Evolutionary conservation across 108 stramenopile species (phyloP).

Genomic region (Fistulifera solaris): DNA sequence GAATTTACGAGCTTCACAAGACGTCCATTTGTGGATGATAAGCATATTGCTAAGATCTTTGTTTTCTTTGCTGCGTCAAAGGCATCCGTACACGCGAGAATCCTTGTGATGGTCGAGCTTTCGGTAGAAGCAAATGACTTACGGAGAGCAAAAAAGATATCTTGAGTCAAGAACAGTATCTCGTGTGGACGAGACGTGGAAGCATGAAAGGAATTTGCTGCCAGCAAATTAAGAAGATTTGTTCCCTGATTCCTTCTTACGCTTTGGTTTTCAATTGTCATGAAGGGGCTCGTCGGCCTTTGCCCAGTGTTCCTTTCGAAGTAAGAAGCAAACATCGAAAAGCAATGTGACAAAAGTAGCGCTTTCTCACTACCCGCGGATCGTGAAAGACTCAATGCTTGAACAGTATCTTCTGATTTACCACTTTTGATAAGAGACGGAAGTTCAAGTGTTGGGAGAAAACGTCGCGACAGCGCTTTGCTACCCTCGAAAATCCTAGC

Average conservation of each 20-base stretch:
- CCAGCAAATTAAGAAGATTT: conserved; percentile 30
- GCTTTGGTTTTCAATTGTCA: conserved; percentile 66
- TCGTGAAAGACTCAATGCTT: too few species aligned
- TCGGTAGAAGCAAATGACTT: not conserved
- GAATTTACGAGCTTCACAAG: conserved; percentile 1
- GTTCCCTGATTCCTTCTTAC: conserved; percentile 48
- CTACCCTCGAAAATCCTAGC: conserved; percentile 1
- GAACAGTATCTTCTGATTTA: too few species aligned
- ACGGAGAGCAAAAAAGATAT: not conserved
- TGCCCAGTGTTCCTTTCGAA: too few species aligned
- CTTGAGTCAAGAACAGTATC: conserved; percentile 12
- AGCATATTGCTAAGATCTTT: not conserved
- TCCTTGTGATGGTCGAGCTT: too few species aligned
- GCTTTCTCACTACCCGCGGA: too few species aligned
- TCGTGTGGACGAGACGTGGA: conserved; percentile 10
- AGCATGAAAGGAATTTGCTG: conserved; percentile 10
- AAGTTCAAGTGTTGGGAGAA: too few species aligned
- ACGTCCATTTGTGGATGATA: not conserved
- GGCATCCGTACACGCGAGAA: not conserved
- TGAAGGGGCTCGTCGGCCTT: conserved; percentile 8
- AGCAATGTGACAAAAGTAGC: too few species aligned
- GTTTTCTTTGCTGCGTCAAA: conserved; percentile 3
- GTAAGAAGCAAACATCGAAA: too few species aligned
- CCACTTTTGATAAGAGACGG: too few species aligned
- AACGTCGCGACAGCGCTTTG: too few species aligned